These are phyloP conservation scores for Fraxinus velutina DNA, from an alignment of 305 asterid genomes.

Conservation along the genomic window DNA sequence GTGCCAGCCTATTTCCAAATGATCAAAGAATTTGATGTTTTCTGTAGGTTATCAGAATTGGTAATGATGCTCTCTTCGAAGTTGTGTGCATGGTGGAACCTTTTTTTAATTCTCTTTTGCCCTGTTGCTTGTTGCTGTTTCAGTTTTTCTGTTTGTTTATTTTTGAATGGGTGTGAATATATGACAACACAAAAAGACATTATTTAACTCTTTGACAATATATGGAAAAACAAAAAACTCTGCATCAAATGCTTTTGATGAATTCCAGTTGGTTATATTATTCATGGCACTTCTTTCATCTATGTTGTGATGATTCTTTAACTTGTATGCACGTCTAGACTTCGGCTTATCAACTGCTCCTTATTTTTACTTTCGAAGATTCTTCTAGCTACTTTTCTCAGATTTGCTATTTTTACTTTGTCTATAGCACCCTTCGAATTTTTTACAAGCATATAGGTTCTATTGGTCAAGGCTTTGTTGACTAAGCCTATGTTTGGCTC, in stretches of 20 bases:
- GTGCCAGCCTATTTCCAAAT: background rate
- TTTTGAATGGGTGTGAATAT: background rate
- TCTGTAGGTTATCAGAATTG: slow-evolving; percentile 1
- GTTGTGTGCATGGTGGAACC: slow-evolving; percentile 2
- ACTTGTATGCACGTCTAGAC: background rate
- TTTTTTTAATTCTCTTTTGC: background rate
- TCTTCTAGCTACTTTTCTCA: background rate
- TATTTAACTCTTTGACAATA: background rate
- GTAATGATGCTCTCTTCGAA: background rate
- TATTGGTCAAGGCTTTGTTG: background rate
- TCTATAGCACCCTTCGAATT: background rate
- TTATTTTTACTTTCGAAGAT: background rate
- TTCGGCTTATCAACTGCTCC: background rate
- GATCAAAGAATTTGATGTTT: slow-evolving; percentile 2
- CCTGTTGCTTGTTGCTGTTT: slow-evolving; percentile 11
- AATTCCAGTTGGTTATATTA: background rate
- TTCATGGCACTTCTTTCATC: background rate
- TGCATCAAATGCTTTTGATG: background rate
- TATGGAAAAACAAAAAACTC: background rate
- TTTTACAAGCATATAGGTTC: background rate
- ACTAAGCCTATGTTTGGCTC: background rate
- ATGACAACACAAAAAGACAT: background rate
- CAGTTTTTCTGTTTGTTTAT: slow-evolving; percentile 5
- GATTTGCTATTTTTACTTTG: background rate
- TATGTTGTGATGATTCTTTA: background rate